A percentile compares a stretch with the other conserved stretches of the same genome.
Evolutionary conservation across 225 moss, liverwort and hornwort genomes (phyloP).

Genomic region (Takakia lepidozioides): DNA sequence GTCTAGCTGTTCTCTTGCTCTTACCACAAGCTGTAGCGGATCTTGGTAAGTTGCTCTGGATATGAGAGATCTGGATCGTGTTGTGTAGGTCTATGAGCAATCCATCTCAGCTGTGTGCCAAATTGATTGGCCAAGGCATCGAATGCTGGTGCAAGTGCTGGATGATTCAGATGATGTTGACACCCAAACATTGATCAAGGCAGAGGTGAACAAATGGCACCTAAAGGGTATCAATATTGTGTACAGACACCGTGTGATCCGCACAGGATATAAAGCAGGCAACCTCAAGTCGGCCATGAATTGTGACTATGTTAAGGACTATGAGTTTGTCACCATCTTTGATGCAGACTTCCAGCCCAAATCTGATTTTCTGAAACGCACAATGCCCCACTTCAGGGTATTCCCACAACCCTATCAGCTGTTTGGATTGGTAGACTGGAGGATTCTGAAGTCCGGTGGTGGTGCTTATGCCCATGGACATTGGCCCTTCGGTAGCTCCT

Average conservation of each 20-base stretch:
- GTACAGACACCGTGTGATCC: conserved; percentile 45
- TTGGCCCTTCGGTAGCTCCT: too few relatives aligned
- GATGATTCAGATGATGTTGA: conserved; percentile 50
- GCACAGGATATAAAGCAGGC: conserved; percentile 52
- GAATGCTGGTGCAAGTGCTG: conserved; percentile 49
- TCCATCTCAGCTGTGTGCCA: conserved; percentile 54
- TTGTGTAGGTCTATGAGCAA: conserved; percentile 33
- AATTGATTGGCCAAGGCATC: conserved; percentile 50
- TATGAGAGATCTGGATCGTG: too few relatives aligned
- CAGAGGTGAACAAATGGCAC: conserved; percentile 48
- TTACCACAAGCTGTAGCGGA: too few relatives aligned
- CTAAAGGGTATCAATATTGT: conserved; percentile 44
- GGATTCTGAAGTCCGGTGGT: too few relatives aligned
- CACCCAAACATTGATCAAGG: conserved; percentile 50
- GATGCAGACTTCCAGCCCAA: conserved; percentile 59
- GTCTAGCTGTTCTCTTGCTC: too few relatives aligned
- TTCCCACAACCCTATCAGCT: too few relatives aligned
- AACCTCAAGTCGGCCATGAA: conserved; percentile 47
- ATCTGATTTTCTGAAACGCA: conserved; percentile 41
- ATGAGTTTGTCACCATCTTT: conserved; percentile 50
- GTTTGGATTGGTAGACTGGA: too few relatives aligned
- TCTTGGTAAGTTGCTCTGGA: too few relatives aligned
- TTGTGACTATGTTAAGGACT: conserved; percentile 49
- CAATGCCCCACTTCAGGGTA: conserved; percentile 47
- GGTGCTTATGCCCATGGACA: too few relatives aligned